These are phyloP conservation scores for Knufia petricola DNA, from an alignment of 2,329 filamentous ascomycete genomes.

Conservation along the genomic window DNA sequence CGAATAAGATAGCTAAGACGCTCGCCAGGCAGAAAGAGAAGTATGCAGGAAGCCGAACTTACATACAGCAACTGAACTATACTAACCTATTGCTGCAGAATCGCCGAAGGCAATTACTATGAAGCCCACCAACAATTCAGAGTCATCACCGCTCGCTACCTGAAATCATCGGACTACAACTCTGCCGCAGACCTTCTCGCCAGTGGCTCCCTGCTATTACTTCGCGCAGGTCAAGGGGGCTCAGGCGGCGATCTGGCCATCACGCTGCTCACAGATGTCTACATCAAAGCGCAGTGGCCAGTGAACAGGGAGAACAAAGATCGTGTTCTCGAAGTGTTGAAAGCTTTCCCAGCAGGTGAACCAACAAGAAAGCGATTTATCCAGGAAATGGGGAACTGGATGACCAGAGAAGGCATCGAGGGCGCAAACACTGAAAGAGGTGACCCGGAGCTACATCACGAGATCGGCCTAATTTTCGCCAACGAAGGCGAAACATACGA, in stretches of 20 bases:
- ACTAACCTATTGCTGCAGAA: conserved; percentile 42
- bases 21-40: conserved; percentile 69
- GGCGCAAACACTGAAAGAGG: conserved; percentile 61
- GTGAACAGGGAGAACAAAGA: conserved; percentile 48
- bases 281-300: conserved; percentile 73
- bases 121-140: conserved; percentile 98
- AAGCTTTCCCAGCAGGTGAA: conserved; percentile 71
- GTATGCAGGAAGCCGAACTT: conserved; percentile 33
- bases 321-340: conserved; percentile 64
- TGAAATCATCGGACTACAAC: conserved; percentile 64
- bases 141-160: conserved; percentile 86
- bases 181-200: conserved; percentile 80
- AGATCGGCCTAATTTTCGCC: conserved; percentile 78
- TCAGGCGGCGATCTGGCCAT: conserved; percentile 84
- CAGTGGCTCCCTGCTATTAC: conserved; percentile 71
- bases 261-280: conserved; percentile 80
- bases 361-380: conserved; percentile 91
- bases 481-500: conserved; percentile 89
- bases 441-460: conserved; percentile 90
- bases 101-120: conserved; percentile 86
- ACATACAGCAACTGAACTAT: conserved; percentile 13
- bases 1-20: conserved; percentile 58
- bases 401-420: conserved; percentile 64
- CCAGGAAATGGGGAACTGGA: conserved; percentile 79
- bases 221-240: conserved; percentile 86